Conservation (phyloP, 1,139 yeast species). For the Pichia sp. region DNA sequence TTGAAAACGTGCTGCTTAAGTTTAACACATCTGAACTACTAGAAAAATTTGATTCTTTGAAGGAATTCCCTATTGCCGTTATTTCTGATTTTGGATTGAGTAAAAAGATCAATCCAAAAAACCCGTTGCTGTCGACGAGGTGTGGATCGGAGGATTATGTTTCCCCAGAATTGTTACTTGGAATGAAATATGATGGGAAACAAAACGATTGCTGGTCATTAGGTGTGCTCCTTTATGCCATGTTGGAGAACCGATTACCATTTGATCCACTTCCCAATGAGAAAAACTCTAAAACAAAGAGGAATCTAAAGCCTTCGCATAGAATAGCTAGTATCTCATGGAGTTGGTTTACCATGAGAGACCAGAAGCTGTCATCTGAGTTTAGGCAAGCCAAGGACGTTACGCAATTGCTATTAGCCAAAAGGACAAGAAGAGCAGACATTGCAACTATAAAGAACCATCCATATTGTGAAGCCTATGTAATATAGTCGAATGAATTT, state of each 20-base stretch:
- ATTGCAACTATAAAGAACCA: conserved; percentile 25
- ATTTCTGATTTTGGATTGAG: conserved; percentile 88
- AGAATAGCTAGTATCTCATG: conserved; percentile 90
- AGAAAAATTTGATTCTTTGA: conserved; percentile 10
- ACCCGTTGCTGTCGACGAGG: conserved; percentile 66
- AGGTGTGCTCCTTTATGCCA: conserved; percentile 80
- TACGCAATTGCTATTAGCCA: conserved; percentile 44
- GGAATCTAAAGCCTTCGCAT: conserved; percentile 65
- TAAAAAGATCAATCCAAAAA: conserved; percentile 47
- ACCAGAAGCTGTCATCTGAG: conserved; percentile 18
- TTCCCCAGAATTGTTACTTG: conserved; percentile 87
- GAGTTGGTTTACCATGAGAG: conserved; percentile 58
- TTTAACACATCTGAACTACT: conserved; percentile 24
- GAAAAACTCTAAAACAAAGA: conserved; percentile 18
- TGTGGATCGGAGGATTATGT: conserved; percentile 97
- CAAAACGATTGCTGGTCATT: conserved; percentile 91
- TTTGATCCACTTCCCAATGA: conserved; percentile 63
- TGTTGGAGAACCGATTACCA: conserved; percentile 80
- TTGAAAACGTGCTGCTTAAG: conserved; percentile 67
- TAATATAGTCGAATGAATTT: neutral
- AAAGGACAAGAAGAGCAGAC: conserved; percentile 42
- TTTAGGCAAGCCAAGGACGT: conserved; percentile 37
- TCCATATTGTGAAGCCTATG: conserved; percentile 14
- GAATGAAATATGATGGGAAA: conserved; percentile 82
- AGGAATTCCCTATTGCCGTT: conserved; percentile 39